Percentiles rank a stretch among this genome's conserved stretches.
Conservation (phyloP, 768 basidiomycete genomes). For the Trametes cingulata region DNA sequence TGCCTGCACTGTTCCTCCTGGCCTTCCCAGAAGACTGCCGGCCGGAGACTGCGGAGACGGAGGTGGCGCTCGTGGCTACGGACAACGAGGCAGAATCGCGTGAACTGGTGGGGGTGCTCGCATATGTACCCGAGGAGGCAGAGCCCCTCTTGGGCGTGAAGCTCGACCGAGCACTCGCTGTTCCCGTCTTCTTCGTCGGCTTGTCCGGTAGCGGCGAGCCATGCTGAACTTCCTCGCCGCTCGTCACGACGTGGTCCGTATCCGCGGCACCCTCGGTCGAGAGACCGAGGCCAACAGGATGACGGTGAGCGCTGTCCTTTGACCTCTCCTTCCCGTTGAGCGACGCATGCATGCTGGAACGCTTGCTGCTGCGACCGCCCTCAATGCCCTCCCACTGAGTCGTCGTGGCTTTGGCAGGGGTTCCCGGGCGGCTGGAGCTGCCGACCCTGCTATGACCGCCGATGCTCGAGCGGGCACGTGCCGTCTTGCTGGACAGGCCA, state of each 20-base stretch:
- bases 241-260: conserved; percentile 45
- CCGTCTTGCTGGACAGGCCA: conserved; percentile 76
- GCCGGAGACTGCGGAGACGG: conserved; percentile 69
- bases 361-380: conserved; percentile 41
- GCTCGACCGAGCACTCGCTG: conserved; percentile 62
- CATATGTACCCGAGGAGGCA: conserved; percentile 84
- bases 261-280: conserved; percentile 40
- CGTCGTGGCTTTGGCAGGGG: conserved; percentile 60
- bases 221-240: conserved; percentile 51
- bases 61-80: conserved; percentile 74
- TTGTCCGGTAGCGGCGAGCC: conserved; percentile 54
- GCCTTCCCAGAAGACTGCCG: conserved; percentile 67
- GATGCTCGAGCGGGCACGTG: conserved; percentile 76
- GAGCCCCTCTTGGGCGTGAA: conserved; percentile 88
- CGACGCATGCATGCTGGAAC: conserved; percentile 41
- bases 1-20: conserved; percentile 81
- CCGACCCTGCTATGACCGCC: conserved; percentile 38
- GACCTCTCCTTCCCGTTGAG: conserved; percentile 45
- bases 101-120: conserved; percentile 78
- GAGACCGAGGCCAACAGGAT: conserved; percentile 38
- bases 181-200: conserved; percentile 62
- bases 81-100: conserved; percentile 87
- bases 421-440: conserved; percentile 69
- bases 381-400: conserved; percentile 75
- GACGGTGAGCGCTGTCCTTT: conserved; percentile 37